Percentiles rank a stretch among this genome's conserved stretches.
These are phyloP conservation scores for Apophysomyces sp. DNA, from an alignment of 371 early-diverging fungal genomes.

Conservation along the genomic window DNA sequence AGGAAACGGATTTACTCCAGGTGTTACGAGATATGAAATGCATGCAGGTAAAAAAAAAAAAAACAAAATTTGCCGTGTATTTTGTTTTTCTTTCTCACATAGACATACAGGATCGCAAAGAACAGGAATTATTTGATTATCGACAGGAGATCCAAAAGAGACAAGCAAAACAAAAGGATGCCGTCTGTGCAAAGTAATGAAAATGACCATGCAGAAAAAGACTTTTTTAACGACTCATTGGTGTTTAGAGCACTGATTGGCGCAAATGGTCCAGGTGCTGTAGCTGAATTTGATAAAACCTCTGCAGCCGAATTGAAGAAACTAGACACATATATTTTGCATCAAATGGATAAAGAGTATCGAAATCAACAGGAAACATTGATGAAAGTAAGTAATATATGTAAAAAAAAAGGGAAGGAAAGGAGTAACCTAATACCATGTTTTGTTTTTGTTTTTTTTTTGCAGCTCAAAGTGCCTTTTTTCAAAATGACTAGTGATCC, in stretches of 20 bases:
- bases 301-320: slow-evolving; percentile 19
- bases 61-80: not conserved
- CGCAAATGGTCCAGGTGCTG: slow-evolving; percentile 2
- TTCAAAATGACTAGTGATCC: slow-evolving; percentile 32
- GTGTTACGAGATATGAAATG: slow-evolving; percentile 26
- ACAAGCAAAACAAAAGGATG: slow-evolving; percentile 29
- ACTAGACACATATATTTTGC: slow-evolving; percentile 34
- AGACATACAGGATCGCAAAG: slow-evolving; percentile 22
- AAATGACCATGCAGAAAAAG: no score
- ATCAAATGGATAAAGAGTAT: slow-evolving; percentile 33
- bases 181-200: slow-evolving; percentile 38
- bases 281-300: slow-evolving; percentile 20
- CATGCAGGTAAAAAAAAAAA: slow-evolving; percentile 18
- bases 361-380: slow-evolving; percentile 28
- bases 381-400: slow-evolving; percentile 17
- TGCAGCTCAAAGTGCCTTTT: slow-evolving; percentile 37
- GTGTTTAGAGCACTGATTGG: slow-evolving; percentile 29
- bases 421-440: not conserved
- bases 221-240: no score
- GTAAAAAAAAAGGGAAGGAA: not conserved
- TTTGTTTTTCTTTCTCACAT: not conserved
- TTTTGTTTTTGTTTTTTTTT: not conserved
- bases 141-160: slow-evolving; percentile 22
- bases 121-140: slow-evolving; percentile 29
- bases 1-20: slow-evolving; percentile 32